Conservation (phyloP, 2,329 filamentous ascomycete species). For the Didymella segeticola region DNA sequence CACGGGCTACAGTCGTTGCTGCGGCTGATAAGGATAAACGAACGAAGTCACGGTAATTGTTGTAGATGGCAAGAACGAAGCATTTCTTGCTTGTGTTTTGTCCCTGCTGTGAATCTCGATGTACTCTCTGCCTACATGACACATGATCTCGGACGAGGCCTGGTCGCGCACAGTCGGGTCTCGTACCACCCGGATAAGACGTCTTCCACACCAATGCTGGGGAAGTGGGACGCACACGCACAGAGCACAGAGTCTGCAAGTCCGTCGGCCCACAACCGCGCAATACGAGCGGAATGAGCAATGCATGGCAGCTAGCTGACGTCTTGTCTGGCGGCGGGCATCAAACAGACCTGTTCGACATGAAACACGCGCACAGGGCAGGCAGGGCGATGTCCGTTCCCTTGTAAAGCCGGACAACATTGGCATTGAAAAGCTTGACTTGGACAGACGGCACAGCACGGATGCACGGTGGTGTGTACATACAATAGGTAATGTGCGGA, state of each 20-base stretch:
- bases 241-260: background rate
- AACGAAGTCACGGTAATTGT: too few species aligned
- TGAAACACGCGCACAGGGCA: slow-evolving; percentile 7
- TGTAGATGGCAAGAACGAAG: too few species aligned
- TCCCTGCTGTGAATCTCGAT: too few species aligned
- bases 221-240: slow-evolving; percentile 10
- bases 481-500: too few species aligned
- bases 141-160: too few species aligned
- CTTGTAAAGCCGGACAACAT: background rate
- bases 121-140: too few species aligned
- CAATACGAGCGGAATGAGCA: slow-evolving; percentile 1
- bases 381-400: too few species aligned
- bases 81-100: too few species aligned
- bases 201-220: background rate
- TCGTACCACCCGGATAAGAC: background rate
- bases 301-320: slow-evolving; percentile 3
- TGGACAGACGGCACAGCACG: background rate
- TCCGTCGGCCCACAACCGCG: slow-evolving; percentile 9
- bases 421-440: background rate
- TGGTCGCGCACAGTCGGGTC: too few species aligned
- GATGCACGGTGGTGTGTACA: background rate
- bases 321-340: too few species aligned
- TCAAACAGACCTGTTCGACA: background rate
- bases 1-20: too few species aligned
- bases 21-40: too few species aligned